These are phyloP conservation scores for Penicillium griseofulvum DNA, from an alignment of 2,329 filamentous ascomycete genomes.

Conservation along the genomic window DNA sequence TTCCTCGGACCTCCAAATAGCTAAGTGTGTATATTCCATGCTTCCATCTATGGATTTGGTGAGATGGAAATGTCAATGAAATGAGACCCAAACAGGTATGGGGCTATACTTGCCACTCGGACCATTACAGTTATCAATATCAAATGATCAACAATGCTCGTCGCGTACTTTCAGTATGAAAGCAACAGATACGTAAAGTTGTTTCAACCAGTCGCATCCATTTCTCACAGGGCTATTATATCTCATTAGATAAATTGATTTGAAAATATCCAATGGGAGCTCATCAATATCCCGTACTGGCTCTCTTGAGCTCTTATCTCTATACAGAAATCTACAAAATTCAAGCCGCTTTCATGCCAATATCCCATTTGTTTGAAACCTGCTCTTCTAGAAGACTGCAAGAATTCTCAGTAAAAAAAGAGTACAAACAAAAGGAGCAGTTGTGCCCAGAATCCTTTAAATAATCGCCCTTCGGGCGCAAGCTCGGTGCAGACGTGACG, in stretches of 20 bases:
- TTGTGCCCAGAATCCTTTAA: slow-evolving; percentile 10
- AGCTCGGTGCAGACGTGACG: slow-evolving; percentile 18
- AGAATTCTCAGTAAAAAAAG: not conserved
- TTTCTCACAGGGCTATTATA: not conserved
- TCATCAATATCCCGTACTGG: not conserved
- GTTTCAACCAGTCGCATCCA: not conserved
- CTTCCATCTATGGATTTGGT: not conserved
- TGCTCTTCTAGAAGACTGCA: not conserved
- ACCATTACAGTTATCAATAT: not conserved
- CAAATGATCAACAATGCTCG: not conserved
- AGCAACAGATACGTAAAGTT: not conserved
- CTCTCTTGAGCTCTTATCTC: not conserved
- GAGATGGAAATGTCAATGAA: not conserved
- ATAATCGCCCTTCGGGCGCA: slow-evolving; percentile 18
- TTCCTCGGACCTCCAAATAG: not conserved
- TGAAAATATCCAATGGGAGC: not conserved
- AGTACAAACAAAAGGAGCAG: not conserved
- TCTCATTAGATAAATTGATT: not conserved
- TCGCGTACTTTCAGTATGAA: not conserved
- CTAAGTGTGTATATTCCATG: not conserved
- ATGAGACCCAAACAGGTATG: not conserved
- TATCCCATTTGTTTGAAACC: not conserved
- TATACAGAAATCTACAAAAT: not conserved
- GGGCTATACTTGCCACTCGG: not conserved
- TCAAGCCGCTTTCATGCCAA: not conserved